Conservation (phyloP, 305 asterid genomes). For the Fraxinus nigra region DNA sequence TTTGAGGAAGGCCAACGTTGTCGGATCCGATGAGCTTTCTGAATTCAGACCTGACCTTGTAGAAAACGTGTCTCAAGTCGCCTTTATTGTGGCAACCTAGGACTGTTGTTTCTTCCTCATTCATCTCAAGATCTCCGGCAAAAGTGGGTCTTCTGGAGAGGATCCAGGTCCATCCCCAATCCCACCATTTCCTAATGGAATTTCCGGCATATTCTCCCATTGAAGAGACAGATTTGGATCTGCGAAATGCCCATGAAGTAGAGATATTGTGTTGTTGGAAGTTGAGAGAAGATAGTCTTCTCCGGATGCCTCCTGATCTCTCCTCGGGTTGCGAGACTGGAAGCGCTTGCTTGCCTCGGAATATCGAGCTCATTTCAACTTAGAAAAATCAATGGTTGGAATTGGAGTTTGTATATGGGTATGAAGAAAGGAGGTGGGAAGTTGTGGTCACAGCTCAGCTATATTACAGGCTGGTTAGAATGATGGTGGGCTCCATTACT, state of each 20-base stretch:
- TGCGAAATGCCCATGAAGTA: slow-evolving; percentile 50
- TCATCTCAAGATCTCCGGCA: slow-evolving; percentile 82
- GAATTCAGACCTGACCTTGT: slow-evolving; percentile 59
- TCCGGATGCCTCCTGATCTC: slow-evolving; percentile 41
- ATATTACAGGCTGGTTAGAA: slow-evolving; percentile 46
- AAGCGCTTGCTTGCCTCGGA: slow-evolving; percentile 53
- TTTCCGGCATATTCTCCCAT: slow-evolving; percentile 46
- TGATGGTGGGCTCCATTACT: slow-evolving; percentile 14
- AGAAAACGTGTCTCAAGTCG: slow-evolving; percentile 74
- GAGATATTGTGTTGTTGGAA: slow-evolving; percentile 43
- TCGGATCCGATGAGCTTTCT: slow-evolving; percentile 51
- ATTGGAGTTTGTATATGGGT: not conserved
- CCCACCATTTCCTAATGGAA: slow-evolving; percentile 75
- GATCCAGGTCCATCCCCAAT: slow-evolving; percentile 73
- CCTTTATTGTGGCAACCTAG: slow-evolving; percentile 66
- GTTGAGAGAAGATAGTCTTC: slow-evolving; percentile 60
- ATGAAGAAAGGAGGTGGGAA: slow-evolving; percentile 6
- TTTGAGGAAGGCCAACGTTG: slow-evolving; percentile 64
- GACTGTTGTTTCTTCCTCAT: slow-evolving; percentile 59
- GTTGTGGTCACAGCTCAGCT: slow-evolving; percentile 35
- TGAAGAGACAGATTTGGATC: slow-evolving; percentile 64
- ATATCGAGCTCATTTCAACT: slow-evolving; percentile 42
- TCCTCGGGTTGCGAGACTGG: slow-evolving; percentile 48
- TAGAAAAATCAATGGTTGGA: not conserved
- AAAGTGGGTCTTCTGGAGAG: slow-evolving; percentile 67